Conservation (phyloP, 768 basidiomycete species). For the Mycena indigotica region DNA sequence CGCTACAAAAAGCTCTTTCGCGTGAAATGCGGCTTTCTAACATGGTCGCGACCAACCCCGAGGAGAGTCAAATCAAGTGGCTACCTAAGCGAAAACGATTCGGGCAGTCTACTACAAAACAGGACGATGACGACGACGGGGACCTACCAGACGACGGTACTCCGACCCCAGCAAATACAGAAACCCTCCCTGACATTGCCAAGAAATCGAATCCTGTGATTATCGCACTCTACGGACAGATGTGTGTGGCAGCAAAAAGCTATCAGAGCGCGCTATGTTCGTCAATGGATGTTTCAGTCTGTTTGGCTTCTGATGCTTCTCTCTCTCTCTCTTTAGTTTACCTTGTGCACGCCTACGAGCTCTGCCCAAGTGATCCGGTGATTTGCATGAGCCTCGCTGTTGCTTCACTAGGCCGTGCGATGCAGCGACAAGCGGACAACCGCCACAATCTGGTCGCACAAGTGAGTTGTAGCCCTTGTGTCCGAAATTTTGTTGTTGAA, state of each 20-base stretch:
- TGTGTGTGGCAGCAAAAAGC: conserved; percentile 82
- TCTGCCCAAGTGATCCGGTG: conserved; percentile 82
- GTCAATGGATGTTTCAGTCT: conserved; percentile 38
- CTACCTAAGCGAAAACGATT: conserved; percentile 61
- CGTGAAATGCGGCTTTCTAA: conserved; percentile 78
- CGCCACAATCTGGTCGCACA: conserved; percentile 87
- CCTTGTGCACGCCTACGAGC: conserved; percentile 84
- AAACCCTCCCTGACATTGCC: conserved; percentile 47
- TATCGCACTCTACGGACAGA: conserved; percentile 80
- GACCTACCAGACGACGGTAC: conserved; percentile 32
- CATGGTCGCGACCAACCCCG: conserved; percentile 64
- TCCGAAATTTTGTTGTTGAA: not conserved
- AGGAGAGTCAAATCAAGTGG: conserved; percentile 64
- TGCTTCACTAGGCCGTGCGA: conserved; percentile 87
- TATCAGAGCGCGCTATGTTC: conserved; percentile 90
- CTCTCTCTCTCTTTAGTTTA: conserved; percentile 72
- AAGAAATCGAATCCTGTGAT: conserved; percentile 73
- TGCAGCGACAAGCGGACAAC: conserved; percentile 95
- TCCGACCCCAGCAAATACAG: not conserved
- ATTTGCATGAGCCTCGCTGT: conserved; percentile 83
- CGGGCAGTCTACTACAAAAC: conserved; percentile 44
- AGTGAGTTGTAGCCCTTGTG: conserved; percentile 23
- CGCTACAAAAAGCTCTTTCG: conserved; percentile 81
- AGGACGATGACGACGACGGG: conserved; percentile 45
- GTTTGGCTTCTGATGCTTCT: not conserved